Evolutionary conservation across 345 rosid genomes (phyloP).

Genomic region (Eucalyptus regnans): DNA sequence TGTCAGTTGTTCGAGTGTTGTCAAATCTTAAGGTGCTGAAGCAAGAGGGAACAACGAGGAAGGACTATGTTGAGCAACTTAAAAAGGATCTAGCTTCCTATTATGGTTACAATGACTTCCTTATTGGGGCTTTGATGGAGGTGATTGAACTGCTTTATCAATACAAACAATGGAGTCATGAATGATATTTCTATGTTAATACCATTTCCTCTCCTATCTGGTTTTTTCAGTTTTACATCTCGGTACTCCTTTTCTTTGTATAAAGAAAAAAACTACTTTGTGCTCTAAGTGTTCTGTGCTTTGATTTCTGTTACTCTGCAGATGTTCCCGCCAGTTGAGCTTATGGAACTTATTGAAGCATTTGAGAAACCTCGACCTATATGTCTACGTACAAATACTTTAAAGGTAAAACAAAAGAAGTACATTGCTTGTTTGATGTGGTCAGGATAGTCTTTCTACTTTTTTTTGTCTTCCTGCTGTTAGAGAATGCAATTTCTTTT

Average conservation of each 20-base stretch:
- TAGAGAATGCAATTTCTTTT: neutral
- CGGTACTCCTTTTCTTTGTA: neutral
- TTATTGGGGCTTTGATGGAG: conserved; percentile 71
- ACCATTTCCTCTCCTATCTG: neutral
- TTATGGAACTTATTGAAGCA: conserved; percentile 85
- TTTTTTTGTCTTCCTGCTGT: neutral
- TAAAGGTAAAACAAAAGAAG: conserved; percentile 40
- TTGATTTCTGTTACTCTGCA: conserved; percentile 7
- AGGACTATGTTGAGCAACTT: conserved; percentile 62
- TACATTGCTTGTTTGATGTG: neutral
- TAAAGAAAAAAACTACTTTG: neutral
- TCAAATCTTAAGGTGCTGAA: conserved; percentile 57
- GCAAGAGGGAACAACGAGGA: conserved; percentile 56
- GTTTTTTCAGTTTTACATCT: neutral
- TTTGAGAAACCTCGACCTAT: conserved; percentile 92
- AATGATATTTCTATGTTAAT: neutral
- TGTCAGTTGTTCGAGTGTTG: conserved; percentile 73
- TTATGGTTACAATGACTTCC: conserved; percentile 87
- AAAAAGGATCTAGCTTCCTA: conserved; percentile 66
- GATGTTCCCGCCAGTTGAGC: conserved; percentile 96
- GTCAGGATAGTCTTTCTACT: neutral
- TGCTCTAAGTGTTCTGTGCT: neutral
- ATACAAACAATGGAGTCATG: neutral
- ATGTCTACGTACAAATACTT: conserved; percentile 78
- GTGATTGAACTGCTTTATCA: conserved; percentile 12